Percentiles rank a stretch among this genome's conserved stretches.
Evolutionary conservation across 192 early-diverging fungal species (phyloP).

Genomic region (Backusella morwellensis): DNA sequence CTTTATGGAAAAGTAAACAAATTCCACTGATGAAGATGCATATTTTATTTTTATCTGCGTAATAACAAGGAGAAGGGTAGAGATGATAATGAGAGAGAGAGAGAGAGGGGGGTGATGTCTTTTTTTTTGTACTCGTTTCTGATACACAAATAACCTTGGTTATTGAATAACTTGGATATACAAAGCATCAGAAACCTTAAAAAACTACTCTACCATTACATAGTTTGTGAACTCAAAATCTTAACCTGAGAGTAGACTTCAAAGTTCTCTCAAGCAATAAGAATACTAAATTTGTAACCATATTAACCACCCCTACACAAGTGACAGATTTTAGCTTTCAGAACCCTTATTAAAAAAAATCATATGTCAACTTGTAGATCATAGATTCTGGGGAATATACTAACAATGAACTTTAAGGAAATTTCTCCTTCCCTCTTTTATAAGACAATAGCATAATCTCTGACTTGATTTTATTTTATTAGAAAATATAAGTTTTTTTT

Average conservation of each 20-base stretch:
- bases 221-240: not conserved
- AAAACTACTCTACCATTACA: not conserved
- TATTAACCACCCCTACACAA: not conserved
- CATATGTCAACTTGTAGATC: not conserved
- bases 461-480: too few relatives aligned
- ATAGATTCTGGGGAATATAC: not conserved
- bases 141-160: not conserved
- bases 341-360: not conserved
- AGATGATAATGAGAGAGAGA: not conserved
- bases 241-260: not conserved
- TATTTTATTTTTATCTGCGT: conserved; percentile 1
- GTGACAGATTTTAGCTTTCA: not conserved
- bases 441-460: not conserved
- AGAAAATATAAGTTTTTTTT: too few relatives aligned
- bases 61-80: not conserved
- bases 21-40: not conserved
- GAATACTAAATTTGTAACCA: not conserved
- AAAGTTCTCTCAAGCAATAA: not conserved
- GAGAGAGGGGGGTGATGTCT: not conserved
- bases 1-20: not conserved
- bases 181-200: not conserved
- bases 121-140: not conserved
- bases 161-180: not conserved
- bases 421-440: not conserved
- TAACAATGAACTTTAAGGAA: not conserved